A percentile compares a stretch with the other conserved stretches of the same genome.
These are phyloP conservation scores for Colletotrichum sp. DNA, from an alignment of 2,329 filamentous ascomycete genomes.

Conservation along the genomic window DNA sequence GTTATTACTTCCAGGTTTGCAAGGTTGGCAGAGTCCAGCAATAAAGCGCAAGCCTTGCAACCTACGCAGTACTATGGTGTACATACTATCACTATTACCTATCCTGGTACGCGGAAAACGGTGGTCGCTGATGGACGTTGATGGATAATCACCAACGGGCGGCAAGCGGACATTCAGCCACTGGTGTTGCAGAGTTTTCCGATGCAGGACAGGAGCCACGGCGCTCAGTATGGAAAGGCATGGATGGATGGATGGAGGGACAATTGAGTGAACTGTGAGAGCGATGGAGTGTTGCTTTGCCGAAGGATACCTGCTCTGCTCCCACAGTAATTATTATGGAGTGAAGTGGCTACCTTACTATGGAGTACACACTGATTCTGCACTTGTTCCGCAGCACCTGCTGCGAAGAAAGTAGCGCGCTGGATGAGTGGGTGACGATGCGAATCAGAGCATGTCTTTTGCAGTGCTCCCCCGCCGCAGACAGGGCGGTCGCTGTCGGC, in stretches of 20 bases:
- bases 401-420: neutral
- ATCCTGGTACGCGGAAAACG: neutral
- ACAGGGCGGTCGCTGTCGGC: slow-evolving; percentile 9
- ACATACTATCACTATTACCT: neutral
- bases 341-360: neutral
- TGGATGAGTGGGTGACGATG: slow-evolving; percentile 4
- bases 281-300: neutral
- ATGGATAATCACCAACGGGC: neutral
- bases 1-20: neutral
- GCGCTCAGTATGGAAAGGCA: neutral
- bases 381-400: neutral
- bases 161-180: neutral
- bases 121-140: neutral
- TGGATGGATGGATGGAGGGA: neutral
- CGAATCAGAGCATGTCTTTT: neutral
- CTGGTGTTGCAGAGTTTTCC: slow-evolving; percentile 20
- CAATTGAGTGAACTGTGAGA: neutral
- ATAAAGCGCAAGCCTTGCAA: neutral
- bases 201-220: slow-evolving; percentile 1
- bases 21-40: neutral
- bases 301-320: neutral
- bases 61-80: neutral
- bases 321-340: neutral
- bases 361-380: neutral
- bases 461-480: neutral